phyloP scores from a whole-genome alignment of 257 asterid species.

The Cynanchum wilfordii region DNA sequence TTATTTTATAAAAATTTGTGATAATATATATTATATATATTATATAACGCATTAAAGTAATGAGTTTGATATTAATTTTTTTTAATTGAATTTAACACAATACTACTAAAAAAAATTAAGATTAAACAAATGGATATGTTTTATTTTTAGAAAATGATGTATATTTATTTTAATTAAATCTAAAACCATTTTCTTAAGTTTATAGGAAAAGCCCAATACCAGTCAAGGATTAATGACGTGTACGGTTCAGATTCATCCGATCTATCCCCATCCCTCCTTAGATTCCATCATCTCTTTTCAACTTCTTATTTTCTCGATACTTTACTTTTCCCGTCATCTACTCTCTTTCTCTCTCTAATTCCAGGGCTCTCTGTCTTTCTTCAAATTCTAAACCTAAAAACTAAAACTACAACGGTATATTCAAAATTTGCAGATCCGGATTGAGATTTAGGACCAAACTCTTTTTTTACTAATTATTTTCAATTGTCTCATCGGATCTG shows the following conservation, averaged over 20 bases:
- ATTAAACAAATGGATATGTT: no score
- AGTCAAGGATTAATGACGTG: slow-evolving; percentile 15
- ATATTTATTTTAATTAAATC: no score
- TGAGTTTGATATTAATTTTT: no score
- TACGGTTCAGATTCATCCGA: slow-evolving; percentile 16
- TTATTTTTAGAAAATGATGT: no score
- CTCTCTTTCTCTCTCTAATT: not conserved
- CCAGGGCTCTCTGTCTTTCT: not conserved
- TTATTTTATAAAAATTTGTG: no score
- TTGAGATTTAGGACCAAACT: not conserved
- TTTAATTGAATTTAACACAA: no score
- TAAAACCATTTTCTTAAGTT: no score
- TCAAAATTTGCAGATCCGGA: slow-evolving; percentile 6
- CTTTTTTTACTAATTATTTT: not conserved
- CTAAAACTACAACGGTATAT: slow-evolving; percentile 1
- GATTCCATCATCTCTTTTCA: slow-evolving; percentile 8
- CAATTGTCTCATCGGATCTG: not conserved
- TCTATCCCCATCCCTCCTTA: slow-evolving; percentile 1
- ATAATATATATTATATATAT: no score
- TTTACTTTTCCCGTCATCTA: slow-evolving; percentile 1
- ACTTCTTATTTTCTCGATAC: not conserved
- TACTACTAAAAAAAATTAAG: no score
- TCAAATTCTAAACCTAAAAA: not conserved
- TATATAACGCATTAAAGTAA: no score
- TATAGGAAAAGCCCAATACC: not conserved